Conservation (phyloP, 371 early-diverging fungal species). For the Mucor racemosus region DNA sequence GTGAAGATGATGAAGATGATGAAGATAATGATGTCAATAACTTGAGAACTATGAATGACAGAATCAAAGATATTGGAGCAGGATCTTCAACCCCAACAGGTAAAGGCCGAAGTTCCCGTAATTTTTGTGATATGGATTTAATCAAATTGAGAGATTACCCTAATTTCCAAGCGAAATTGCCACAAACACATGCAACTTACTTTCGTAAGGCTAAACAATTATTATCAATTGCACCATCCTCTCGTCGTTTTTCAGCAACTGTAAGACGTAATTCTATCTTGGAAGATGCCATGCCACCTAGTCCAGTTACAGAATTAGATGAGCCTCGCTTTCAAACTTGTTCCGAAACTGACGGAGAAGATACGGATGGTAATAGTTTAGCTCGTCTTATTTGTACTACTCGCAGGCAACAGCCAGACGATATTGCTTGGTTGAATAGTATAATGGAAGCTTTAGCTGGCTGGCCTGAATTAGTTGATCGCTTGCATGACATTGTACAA, state of each 20-base stretch:
- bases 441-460: slow-evolving; percentile 39
- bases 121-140: slow-evolving; percentile 13
- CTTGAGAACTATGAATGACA: neutral
- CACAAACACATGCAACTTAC: slow-evolving; percentile 31
- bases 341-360: slow-evolving; percentile 16
- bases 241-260: slow-evolving; percentile 27
- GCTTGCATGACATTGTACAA: slow-evolving; percentile 33
- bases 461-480: slow-evolving; percentile 48
- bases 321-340: slow-evolving; percentile 37
- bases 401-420: slow-evolving; percentile 49
- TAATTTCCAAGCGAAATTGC: slow-evolving; percentile 34
- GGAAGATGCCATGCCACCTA: slow-evolving; percentile 33
- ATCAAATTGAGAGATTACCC: slow-evolving; percentile 39
- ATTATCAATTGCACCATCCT: slow-evolving; percentile 36
- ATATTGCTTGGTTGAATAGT: slow-evolving; percentile 39
- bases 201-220: slow-evolving; percentile 45
- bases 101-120: neutral
- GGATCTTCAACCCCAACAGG: slow-evolving; percentile 18
- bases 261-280: slow-evolving; percentile 45
- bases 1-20: slow-evolving; percentile 18
- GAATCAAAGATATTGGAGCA: slow-evolving; percentile 19
- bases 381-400: slow-evolving; percentile 33
- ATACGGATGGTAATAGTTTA: slow-evolving; percentile 16
- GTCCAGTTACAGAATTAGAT: slow-evolving; percentile 29
- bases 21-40: neutral